phyloP scores from a whole-genome alignment of 176 grass and related monocot genomes.

The Triticum aestivum region IWGSC_CS_RefSeq_v2.1 NC_057808.1:512837477-512837976 shows the following conservation, averaged over 20 bases:
- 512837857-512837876: slow-evolving; percentile 89
- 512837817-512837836: slow-evolving; percentile 77
- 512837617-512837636: slow-evolving; percentile 68
- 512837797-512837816: background rate
- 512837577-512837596: slow-evolving; percentile 95
- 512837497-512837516: background rate
- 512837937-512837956: slow-evolving; percentile 51
- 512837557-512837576: slow-evolving; percentile 87
- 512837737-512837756: slow-evolving; percentile 30
- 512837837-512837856: slow-evolving; percentile 97
- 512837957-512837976: slow-evolving; percentile 62
- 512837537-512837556: slow-evolving; percentile 28
- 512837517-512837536: slow-evolving; percentile 1
- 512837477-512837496: slow-evolving; percentile 3
- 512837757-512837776: background rate
- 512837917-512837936: slow-evolving; percentile 69
- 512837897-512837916: slow-evolving; percentile 84
- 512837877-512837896: slow-evolving; percentile 92
- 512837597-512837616: slow-evolving; percentile 73
- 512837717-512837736: slow-evolving; percentile 82
- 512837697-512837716: slow-evolving; percentile 82
- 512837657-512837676: slow-evolving; percentile 74
- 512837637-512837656: slow-evolving; percentile 75
- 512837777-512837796: slow-evolving; percentile 22
- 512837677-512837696: slow-evolving; percentile 88